phyloP scores from a whole-genome alignment of 805 yeast species.

The Cyberlindnera americana region DNA sequence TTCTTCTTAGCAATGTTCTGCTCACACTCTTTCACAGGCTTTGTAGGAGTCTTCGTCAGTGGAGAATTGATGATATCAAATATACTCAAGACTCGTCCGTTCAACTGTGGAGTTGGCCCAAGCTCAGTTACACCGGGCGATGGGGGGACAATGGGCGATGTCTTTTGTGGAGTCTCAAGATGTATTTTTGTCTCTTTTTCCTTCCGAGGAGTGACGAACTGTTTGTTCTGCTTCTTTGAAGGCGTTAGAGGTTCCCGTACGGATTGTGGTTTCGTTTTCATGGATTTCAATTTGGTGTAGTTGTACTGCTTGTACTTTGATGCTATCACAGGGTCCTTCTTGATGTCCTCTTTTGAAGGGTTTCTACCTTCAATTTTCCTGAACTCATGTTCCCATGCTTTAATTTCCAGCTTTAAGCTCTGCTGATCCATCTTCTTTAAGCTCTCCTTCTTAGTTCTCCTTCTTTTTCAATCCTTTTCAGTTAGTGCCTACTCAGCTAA shows the following conservation, averaged over 20 bases:
- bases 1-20: slow-evolving; percentile 8
- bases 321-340: slow-evolving; percentile 23
- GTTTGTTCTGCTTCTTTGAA: slow-evolving; percentile 19
- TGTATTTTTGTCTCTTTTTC: slow-evolving; percentile 4
- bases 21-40: too few relatives aligned
- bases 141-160: slow-evolving; percentile 19
- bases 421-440: slow-evolving; percentile 8
- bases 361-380: slow-evolving; percentile 34
- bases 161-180: slow-evolving; percentile 23
- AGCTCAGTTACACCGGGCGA: slow-evolving; percentile 36
- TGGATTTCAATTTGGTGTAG: slow-evolving; percentile 1
- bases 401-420: slow-evolving; percentile 42
- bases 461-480: background rate
- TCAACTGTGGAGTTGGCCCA: slow-evolving; percentile 86
- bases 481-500: too few relatives aligned
- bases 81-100: slow-evolving; percentile 71
- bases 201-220: slow-evolving; percentile 7
- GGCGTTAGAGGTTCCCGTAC: slow-evolving; percentile 26
- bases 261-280: background rate
- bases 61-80: slow-evolving; percentile 44
- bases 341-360: slow-evolving; percentile 48
- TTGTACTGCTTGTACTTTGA: slow-evolving; percentile 21
- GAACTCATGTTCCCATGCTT: slow-evolving; percentile 54
- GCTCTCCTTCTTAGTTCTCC: background rate
- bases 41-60: too few relatives aligned